Evolutionary conservation across 768 basidiomycete species (phyloP).

Genomic region (Serendipita vermifera): DNA sequence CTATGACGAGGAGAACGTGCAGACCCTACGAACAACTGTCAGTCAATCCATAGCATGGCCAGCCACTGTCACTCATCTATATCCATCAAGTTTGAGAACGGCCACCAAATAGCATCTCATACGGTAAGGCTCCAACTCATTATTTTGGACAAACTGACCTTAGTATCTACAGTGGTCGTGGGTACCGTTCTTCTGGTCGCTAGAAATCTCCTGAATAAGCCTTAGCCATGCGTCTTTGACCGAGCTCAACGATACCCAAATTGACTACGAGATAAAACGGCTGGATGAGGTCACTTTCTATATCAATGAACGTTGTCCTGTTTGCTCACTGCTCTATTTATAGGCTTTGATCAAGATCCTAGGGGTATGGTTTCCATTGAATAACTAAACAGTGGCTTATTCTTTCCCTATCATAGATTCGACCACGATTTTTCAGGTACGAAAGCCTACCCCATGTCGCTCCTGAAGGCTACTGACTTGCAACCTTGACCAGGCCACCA

Average conservation of each 20-base stretch:
- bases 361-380: too few species aligned
- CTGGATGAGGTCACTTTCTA: too few species aligned
- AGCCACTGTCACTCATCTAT: background rate
- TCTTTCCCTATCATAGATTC: too few species aligned
- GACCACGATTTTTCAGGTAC: too few species aligned
- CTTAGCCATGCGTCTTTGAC: background rate
- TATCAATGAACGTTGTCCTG: too few species aligned
- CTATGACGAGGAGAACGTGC: constrained; percentile 5
- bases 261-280: background rate
- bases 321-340: too few species aligned
- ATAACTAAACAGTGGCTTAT: too few species aligned
- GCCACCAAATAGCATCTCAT: constrained; percentile 4
- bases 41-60: too few species aligned
- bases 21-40: background rate
- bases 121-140: background rate
- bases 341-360: too few species aligned
- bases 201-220: background rate
- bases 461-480: too few species aligned
- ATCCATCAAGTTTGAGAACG: background rate
- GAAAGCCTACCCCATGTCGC: too few species aligned
- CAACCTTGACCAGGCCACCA: background rate
- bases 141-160: background rate
- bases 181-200: too few species aligned
- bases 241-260: background rate
- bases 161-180: background rate